Base-by-base conservation (phyloP, 345 rosid species). In the Nasturtium officinale region DNA sequence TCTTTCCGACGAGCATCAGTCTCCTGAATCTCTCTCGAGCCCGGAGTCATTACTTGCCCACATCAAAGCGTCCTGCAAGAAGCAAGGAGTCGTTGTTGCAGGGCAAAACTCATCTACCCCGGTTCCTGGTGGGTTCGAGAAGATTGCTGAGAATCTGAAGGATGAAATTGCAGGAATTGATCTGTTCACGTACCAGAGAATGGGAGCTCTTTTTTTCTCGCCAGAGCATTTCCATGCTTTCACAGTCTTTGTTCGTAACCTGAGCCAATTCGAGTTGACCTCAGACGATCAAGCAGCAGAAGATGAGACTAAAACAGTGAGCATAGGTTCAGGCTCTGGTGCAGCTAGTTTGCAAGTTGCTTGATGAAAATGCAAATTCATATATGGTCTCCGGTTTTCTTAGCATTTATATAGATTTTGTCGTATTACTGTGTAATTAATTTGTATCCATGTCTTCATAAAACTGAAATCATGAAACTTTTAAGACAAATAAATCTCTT, bases 181-280 rank as follows among this genome's bases (percentile, higher is more conserved):
- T 63, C 65, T 84, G 80, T 91, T 91, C 73, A 83, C 86, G 26
- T 91, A 89, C 78, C 96, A 94, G 78, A 86, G 98, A 78, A 94
- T 91, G 98, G 98, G 98, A 76, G 98, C 96, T 3, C 79, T 82
- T 50, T 94, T 94, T 85, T 94, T 94, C 85, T 91, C 98, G 2
- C 98, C 98, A 0, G 91, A 89, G 43, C 97, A 91, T 81, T 91
- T 94, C 40, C 95, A 90, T 26, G 77, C 80, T 5, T 94, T 94
- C 77, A 86, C 95, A 2, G 74, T 79, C 60, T 89, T 94, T 70
- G 88, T 89, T 9, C 78, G 91, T 71, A 83, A 82, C 77, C 80
- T 89, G 21, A 76, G 69, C 65, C 89, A 84, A 77, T 82, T 79
- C 0, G 80, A 70, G 72, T 59, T 83, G 77, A 79, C 84, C 51